These are phyloP conservation scores for Aspergillus tubingensis DNA, from an alignment of 2,329 filamentous ascomycete genomes.

Conservation along the genomic window DNA sequence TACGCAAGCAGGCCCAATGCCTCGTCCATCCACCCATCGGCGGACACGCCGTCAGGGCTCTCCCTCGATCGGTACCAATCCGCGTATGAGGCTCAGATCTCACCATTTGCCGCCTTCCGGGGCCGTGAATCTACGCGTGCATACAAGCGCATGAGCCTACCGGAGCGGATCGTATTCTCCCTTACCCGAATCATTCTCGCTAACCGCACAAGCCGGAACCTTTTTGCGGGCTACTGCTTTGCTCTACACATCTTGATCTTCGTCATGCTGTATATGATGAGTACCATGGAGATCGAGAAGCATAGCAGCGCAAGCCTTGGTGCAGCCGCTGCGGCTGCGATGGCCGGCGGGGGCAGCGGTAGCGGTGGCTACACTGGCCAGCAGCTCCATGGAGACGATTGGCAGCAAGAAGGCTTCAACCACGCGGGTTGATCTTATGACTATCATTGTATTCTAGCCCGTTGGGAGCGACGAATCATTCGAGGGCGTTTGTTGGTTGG, in stretches of 20 bases:
- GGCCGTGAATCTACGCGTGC: conserved; percentile 90
- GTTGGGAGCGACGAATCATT: background rate
- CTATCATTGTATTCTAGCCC: conserved; percentile 8
- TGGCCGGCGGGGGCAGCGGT: conserved; percentile 29
- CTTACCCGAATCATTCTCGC: conserved; percentile 88
- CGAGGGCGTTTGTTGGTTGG: conserved; percentile 5
- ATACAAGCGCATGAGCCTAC: conserved; percentile 88
- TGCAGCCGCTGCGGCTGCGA: conserved; percentile 43
- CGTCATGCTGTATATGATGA: conserved; percentile 81
- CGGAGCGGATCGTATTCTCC: conserved; percentile 86
- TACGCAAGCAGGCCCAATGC: conserved; percentile 71
- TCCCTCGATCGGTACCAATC: conserved; percentile 83
- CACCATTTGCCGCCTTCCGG: conserved; percentile 91
- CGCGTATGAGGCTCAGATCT: conserved; percentile 93
- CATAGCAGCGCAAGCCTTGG: conserved; percentile 59
- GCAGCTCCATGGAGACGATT: conserved; percentile 54
- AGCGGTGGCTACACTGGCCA: conserved; percentile 32
- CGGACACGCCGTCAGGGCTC: conserved; percentile 62
- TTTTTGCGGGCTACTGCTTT: conserved; percentile 91
- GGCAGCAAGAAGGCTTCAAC: conserved; percentile 65
- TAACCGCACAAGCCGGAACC: conserved; percentile 83
- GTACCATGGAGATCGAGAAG: conserved; percentile 65
- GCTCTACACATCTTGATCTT: conserved; percentile 87
- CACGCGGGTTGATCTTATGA: conserved; percentile 22
- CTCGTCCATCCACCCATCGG: conserved; percentile 65